phyloP scores from a whole-genome alignment of 164 flowering plant species.

The Vitis rotundifolia region DNA sequence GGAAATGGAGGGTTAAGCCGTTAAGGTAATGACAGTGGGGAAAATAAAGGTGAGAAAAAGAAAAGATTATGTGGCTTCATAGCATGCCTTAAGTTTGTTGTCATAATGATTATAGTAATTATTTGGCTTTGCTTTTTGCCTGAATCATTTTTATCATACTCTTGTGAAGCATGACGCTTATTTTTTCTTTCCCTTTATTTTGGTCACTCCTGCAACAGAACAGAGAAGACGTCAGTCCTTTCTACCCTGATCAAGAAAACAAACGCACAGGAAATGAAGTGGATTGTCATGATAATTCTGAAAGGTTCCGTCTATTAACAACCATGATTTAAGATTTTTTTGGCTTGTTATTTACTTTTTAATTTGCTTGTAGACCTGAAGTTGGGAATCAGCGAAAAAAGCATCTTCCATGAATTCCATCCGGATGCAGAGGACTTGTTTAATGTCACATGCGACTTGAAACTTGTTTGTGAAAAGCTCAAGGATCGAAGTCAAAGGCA shows the following conservation, averaged over 20 bases:
- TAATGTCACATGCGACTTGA: slow-evolving; percentile 96
- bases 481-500: slow-evolving; percentile 78
- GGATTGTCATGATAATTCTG: slow-evolving; percentile 93
- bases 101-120: too few relatives aligned
- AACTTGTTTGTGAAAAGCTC: slow-evolving; percentile 89
- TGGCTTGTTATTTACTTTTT: neutral
- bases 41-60: too few relatives aligned
- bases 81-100: too few relatives aligned
- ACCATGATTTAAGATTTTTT: neutral
- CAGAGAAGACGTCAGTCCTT: slow-evolving; percentile 68
- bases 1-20: too few relatives aligned
- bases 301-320: slow-evolving; percentile 53
- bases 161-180: too few relatives aligned
- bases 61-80: too few relatives aligned
- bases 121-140: too few relatives aligned
- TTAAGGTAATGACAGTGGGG: too few relatives aligned
- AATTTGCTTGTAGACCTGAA: slow-evolving; percentile 61
- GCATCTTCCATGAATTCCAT: slow-evolving; percentile 95
- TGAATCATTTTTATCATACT: too few relatives aligned
- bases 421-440: slow-evolving; percentile 99
- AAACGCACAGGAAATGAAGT: slow-evolving; percentile 96
- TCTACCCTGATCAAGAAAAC: slow-evolving; percentile 77
- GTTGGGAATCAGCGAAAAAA: slow-evolving; percentile 89
- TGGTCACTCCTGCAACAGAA: slow-evolving; percentile 33
- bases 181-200: neutral